Percentiles rank a stretch among this genome's conserved stretches.
These are phyloP conservation scores for Chaetomium fimeti DNA, from an alignment of 495 filamentous ascomycete species.

Conservation along the genomic window DNA sequence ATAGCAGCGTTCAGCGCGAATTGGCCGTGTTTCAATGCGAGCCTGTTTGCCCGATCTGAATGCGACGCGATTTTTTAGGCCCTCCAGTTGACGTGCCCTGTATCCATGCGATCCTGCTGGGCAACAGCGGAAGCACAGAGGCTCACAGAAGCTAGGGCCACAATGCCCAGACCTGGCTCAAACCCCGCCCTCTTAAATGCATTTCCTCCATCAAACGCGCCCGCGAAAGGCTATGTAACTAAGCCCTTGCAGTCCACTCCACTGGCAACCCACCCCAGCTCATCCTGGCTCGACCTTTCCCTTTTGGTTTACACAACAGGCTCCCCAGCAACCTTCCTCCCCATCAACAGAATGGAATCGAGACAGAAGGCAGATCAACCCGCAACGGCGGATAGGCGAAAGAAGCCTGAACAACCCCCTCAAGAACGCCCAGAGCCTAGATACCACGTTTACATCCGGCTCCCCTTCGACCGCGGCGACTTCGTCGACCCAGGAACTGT, in stretches of 20 bases:
- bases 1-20: not conserved
- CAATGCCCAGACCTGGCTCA: not conserved
- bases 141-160: not conserved
- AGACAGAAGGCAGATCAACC: conserved; percentile 12
- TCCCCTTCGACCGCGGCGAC: conserved; percentile 81
- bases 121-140: conserved; percentile 11
- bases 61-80: conserved; percentile 32
- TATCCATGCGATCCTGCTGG: conserved; percentile 10
- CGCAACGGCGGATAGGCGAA: not conserved
- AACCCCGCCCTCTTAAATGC: not conserved
- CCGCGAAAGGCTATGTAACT: not conserved
- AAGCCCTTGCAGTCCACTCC: conserved; percentile 3
- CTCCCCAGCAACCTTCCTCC: conserved; percentile 13
- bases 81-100: not conserved
- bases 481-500: conserved; percentile 90
- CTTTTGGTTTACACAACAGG: conserved; percentile 13
- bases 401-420: conserved; percentile 20
- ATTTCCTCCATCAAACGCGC: not conserved
- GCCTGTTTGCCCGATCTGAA: not conserved
- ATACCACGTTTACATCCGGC: conserved; percentile 78
- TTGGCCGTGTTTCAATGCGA: not conserved
- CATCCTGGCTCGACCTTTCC: conserved; percentile 1
- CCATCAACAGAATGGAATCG: conserved; percentile 17
- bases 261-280: not conserved
- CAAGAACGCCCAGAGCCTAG: conserved; percentile 40